Evolutionary conservation across 2,329 filamentous ascomycete species (phyloP), one percentile per base, ranked within the genome.

Genomic region (Trichoderma koningiopsis): DNA sequence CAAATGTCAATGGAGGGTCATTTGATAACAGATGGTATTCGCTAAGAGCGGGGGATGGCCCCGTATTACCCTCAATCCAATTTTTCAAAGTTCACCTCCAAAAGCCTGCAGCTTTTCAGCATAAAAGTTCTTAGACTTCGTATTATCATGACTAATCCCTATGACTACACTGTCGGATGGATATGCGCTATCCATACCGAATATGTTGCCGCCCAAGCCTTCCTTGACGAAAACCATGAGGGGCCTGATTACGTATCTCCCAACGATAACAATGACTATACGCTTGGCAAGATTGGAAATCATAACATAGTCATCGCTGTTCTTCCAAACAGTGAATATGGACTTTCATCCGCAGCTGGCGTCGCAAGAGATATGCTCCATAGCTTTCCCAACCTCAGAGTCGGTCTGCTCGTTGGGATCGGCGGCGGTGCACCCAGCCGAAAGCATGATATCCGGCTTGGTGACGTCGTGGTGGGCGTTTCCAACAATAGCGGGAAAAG

Each of bases 351-450:
- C 1, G 58, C 58, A 8, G 58, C 58, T 7, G 10, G 16, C 5
- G 58, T 61, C 8, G 58, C 58, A 5, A 47, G 58, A 31, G 58
- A 61, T 13, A 61, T 61, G 58, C 27, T 61, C 3, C 58, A 61
- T 19, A 47, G 37, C 3, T 61, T 61, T 31, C 58, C 27, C 0
- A 61, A 61, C 4, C 16, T 61, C 8, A 31, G 40, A 47, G 31
- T 61, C 6, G 58, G 58, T 16, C 19, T 61, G 2, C 43, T 61
- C 10, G 58, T 61, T 3, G 58, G 58, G 4, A 61, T 49, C 4
- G 58, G 58, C 11, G 58, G 58, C 11, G 58, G 40, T 0, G 58
- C 37, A 8, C 58, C 58, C 0, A 61, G 58, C n/a, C 2, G n/a
- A 33, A 47, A 24, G 1, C 58, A 61, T 2, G 37, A 61, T 47